Evolutionary conservation across 495 filamentous ascomycete genomes (phyloP), one percentile per base, ranked within the genome.

Genomic region (Hypomontagnella monticulosa): DNA sequence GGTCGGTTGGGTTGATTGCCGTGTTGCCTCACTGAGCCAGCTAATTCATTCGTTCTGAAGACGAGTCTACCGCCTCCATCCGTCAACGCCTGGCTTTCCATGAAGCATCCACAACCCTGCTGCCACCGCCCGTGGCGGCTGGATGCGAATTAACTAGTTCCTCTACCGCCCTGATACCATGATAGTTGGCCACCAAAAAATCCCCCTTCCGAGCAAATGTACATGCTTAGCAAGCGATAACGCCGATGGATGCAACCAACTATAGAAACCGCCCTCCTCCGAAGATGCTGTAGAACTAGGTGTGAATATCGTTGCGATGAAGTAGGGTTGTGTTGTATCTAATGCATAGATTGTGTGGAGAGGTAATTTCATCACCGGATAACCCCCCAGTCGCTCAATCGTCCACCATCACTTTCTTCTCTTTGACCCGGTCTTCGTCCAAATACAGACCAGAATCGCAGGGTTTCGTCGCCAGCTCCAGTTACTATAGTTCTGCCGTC

Each of bases 401-500:
- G 85, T 57, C 86, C 86, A 57, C 78, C 81, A 63, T 83, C 78
- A 11, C 73, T 73, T 30, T 80, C 79, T 44, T 78, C 78, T 71
- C 85, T 79, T 57, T 77, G 80, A 74, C 87, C 83, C 67, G 82
- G 81, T 80, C 89, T 79, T 84, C 85, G 79, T 6, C 79, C 83
- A 69, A 98, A 98, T 15, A 93, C 91, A 70, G 95, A 95, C 95
- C 95, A 99, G 80, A 99, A 98, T 48, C 95, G 77, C 55, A 99
- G 77, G 0, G 95, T 99, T 76, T 99, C 95, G 66, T 99, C 95
- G 3, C 95, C 95, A 5, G 96, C 96, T 19, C 95, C 95, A 0
- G 95, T 99, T 9, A 99, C 95, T 27, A 99, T 91, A 5, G 90
- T 90, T 67, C 92, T 86, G 10, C 95, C 95, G 69, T 98, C 95